Conservation (phyloP, 2,329 filamentous ascomycete species). For the Verticillium klebahnii region DNA sequence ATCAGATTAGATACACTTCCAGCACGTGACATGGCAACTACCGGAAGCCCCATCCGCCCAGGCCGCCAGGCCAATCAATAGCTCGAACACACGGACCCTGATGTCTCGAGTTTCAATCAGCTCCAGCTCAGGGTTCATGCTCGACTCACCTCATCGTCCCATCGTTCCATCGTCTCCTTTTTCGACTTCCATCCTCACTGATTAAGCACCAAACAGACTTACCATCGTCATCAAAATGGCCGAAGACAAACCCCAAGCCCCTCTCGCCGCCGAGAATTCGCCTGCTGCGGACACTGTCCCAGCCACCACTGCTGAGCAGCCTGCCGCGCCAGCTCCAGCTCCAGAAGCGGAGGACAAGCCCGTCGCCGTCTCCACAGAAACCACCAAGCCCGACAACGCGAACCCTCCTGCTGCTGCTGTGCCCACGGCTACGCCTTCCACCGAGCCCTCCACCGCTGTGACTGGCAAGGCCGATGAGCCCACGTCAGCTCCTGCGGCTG, state of each 20-base stretch:
- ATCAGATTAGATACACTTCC: neutral
- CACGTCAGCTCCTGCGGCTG: conserved; percentile 2
- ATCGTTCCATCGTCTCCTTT: neutral
- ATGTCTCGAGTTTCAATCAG: neutral
- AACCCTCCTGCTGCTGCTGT: neutral
- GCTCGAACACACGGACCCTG: neutral
- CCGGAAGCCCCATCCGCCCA: neutral
- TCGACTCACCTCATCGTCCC: neutral
- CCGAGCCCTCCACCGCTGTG: neutral
- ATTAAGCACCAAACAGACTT: neutral
- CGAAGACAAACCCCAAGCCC: neutral
- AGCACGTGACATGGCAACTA: neutral
- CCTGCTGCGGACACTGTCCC: neutral
- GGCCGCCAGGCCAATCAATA: neutral
- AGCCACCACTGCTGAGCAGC: neutral
- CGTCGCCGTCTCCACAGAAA: neutral
- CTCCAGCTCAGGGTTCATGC: neutral
- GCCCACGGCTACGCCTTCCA: neutral
- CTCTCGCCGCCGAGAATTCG: neutral
- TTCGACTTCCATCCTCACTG: neutral
- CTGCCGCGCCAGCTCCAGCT: neutral
- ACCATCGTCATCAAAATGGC: neutral
- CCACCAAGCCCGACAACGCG: neutral
- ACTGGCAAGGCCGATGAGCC: neutral
- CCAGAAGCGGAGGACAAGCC: neutral